Base-by-base conservation (phyloP, 2,329 filamentous ascomycete genomes). In the Hypoxylon sp. region DNA sequence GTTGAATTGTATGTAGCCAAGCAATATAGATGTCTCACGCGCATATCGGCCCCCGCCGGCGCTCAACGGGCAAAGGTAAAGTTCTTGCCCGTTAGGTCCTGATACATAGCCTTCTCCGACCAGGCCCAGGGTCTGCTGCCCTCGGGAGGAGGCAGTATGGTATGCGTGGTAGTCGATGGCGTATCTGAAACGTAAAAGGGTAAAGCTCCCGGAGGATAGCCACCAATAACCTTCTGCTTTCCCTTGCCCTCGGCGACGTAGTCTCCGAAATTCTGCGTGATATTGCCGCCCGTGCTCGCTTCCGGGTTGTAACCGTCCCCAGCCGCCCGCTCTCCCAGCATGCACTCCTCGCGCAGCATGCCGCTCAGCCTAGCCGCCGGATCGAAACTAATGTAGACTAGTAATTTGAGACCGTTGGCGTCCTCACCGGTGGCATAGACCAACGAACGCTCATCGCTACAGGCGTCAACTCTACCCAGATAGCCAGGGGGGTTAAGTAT, bases 361-460 rank as follows among this genome's bases (percentile, higher is more conserved):
- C 67, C 69, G 6, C 58, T 32, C 7, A 76, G 63, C 28, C 51
- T 70, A 1, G 65, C 59, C 4, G 72, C 66, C 1, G 74, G 73
- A 30, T 76, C 74, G 24, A 76, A 76, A 15, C 71, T 71, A 4
- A 75, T 10, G 20, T 70, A 71, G 6, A 75, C 62, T 53, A 76
- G 53, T 6, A 58, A 59, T 22, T 74, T 71, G 2, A 69, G 56
- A 3, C 64, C 62, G 10, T 66, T 67, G 1, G 58, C 43, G 19
- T 54, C 54, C 4, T 68, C 64, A 6, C 67, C 67, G 10, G 65
- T 70, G n/a, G 71, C 66, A 49, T 75, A 76, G 17, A 75, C 52
- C 2, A 76, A 22, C 0, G 70, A 73, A 13, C 73, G 70, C 44
- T 71, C 73, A 34, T 76, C 74, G 17, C 70, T 60, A 15, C 59